A percentile compares a stretch with the other conserved stretches of the same genome.
Conservation (phyloP, 306 rosid genomes). For the Malus orientalis region DNA sequence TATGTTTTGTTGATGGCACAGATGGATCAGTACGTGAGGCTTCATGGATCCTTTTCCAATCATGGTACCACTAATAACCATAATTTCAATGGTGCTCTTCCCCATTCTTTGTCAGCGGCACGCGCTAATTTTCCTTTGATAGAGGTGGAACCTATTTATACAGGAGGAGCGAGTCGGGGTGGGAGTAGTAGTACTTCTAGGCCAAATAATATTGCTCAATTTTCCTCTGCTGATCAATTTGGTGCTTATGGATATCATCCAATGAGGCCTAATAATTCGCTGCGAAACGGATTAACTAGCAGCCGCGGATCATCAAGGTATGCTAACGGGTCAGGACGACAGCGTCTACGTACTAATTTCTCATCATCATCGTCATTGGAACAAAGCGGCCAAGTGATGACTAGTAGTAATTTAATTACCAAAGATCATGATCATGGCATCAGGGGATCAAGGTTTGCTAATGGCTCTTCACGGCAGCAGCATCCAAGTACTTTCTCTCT, state of each 20-base stretch:
- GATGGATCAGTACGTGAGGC: background rate
- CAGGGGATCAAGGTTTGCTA: background rate
- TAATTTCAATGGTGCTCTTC: background rate
- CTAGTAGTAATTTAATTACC: background rate
- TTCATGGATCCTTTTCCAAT: background rate
- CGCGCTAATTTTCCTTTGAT: background rate
- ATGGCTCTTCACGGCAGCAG: background rate
- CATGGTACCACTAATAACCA: background rate
- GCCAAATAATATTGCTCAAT: background rate
- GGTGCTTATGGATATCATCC: background rate
- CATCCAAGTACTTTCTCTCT: background rate
- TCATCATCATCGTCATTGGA: background rate
- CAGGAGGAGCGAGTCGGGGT: background rate
- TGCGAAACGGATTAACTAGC: background rate
- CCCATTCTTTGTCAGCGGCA: background rate
- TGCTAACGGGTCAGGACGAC: background rate
- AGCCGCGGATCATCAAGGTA: background rate
- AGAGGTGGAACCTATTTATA: background rate
- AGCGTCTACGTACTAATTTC: background rate
- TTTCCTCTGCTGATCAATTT: background rate
- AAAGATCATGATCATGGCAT: background rate
- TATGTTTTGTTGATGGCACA: background rate
- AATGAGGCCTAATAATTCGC: background rate
- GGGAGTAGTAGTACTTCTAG: background rate
- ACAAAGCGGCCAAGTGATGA: background rate